Evolutionary conservation across 1,284 basidiomycete genomes (phyloP), one percentile per base, ranked within the genome.

Genomic region (Gymnopus androsaceus): DNA sequence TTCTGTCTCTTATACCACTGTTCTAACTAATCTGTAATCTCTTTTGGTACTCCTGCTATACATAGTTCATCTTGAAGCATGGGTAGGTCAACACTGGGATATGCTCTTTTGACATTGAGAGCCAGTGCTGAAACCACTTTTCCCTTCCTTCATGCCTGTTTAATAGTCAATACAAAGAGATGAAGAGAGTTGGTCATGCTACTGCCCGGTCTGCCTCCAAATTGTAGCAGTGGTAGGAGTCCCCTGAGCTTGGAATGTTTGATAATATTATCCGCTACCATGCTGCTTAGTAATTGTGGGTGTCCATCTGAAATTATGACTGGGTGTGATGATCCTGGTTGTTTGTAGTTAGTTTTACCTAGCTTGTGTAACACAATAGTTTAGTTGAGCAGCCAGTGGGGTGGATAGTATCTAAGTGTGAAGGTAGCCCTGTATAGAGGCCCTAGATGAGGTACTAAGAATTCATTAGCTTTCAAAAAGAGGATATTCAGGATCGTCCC

Each of bases 141-240:
- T n/a, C n/a, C n/a, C n/a, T n/a, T n/a, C n/a, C n/a, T n/a, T n/a
- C n/a, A 73, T 11, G 66, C 64, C 6, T 62, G 50, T 46, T 71
- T 71, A 50, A 76, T 67, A 19, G 34, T 62, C 28, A 61, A 44
- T 0, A 64, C 62, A 3, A 76, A 55, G 11, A 66, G 49, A 50
- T 72, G 70, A 0, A 77, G 57, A 8, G 72, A 63, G 58, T 75
- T 71, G 5, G 68, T 70, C 0, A 73, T 75, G 1, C 64, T 64
- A 3, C 68, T n/a, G 3, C 71, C 72, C 36, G 70, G 71, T 50
- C 67, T 47, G 7, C 71, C 67, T 8, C 73, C 69, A 50, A 72
- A 74, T 60, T 73, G 72, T 5, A 50, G 64, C 1, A 8, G 28
- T 9, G 67, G 71, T 3, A 75, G 62, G 2, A 71, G 56, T 1